A percentile compares a stretch with the other conserved stretches of the same genome.
These are phyloP conservation scores for Takashimella koratensis DNA, from an alignment of 1,284 basidiomycete species.

Conservation along the genomic window DNA sequence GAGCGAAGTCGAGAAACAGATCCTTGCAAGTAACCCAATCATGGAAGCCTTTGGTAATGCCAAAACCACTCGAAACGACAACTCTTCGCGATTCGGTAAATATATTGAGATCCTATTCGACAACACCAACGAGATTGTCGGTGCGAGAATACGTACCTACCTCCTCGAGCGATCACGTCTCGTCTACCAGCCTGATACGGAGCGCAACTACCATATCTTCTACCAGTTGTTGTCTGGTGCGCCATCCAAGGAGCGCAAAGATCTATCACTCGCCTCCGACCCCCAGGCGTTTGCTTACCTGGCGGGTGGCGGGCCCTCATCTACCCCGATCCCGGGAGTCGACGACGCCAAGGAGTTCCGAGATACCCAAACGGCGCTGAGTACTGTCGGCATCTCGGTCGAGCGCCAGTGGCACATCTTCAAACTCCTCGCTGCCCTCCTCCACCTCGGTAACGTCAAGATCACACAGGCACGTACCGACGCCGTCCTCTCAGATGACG, in stretches of 20 bases:
- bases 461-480: slow-evolving; percentile 79
- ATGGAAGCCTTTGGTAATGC: slow-evolving; percentile 99
- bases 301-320: slow-evolving; percentile 83
- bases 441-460: slow-evolving; percentile 96
- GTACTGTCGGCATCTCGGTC: slow-evolving; percentile 93
- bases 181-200: slow-evolving; percentile 93
- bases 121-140: slow-evolving; percentile 90
- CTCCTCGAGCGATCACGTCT: slow-evolving; percentile 94
- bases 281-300: slow-evolving; percentile 83
- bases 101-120: slow-evolving; percentile 99
- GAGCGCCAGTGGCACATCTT: slow-evolving; percentile 99
- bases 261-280: slow-evolving; percentile 82
- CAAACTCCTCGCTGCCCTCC: slow-evolving; percentile 82
- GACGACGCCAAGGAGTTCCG: slow-evolving; percentile 96
- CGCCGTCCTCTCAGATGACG: slow-evolving; percentile 77
- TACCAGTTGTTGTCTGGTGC: slow-evolving; percentile 98
- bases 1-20: slow-evolving; percentile 95
- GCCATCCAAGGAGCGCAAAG: slow-evolving; percentile 90
- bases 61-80: slow-evolving; percentile 98
- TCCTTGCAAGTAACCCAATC: slow-evolving; percentile 96
- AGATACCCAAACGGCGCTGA: slow-evolving; percentile 87
- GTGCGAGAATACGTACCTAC: slow-evolving; percentile 95
- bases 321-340: slow-evolving; percentile 82
- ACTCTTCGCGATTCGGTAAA: slow-evolving; percentile 98
- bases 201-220: slow-evolving; percentile 99